Conservation (phyloP, 768 basidiomycete species). For the Pleurotus cornucopiae region DNA sequence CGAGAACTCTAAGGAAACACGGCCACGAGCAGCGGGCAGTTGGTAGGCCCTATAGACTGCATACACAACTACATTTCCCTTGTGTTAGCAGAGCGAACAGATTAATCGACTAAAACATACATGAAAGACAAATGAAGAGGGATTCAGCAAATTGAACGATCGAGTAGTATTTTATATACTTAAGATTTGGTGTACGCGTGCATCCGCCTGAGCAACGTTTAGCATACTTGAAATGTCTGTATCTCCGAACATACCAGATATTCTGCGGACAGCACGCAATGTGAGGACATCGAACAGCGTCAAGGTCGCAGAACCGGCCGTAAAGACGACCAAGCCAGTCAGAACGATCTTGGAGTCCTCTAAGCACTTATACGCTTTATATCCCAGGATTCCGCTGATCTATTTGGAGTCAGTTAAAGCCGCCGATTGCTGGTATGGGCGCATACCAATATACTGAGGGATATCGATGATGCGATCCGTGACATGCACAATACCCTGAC, state of each 20-base stretch:
- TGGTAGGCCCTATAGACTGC: constrained; percentile 51
- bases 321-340: constrained; percentile 35
- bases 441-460: constrained; percentile 37
- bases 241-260: constrained; percentile 37
- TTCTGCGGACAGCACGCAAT: constrained; percentile 34
- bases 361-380: constrained; percentile 65
- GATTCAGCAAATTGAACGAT: constrained; percentile 50
- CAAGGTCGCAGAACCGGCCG: constrained; percentile 35
- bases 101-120: constrained; percentile 31
- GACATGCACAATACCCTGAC: constrained; percentile 33
- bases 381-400: constrained; percentile 61
- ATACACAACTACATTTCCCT: constrained; percentile 38
- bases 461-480: constrained; percentile 29
- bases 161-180: constrained; percentile 37
- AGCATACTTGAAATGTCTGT: too few species aligned
- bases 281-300: constrained; percentile 37
- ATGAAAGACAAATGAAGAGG: constrained; percentile 56
- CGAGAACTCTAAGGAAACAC: constrained; percentile 49
- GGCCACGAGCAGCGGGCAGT: constrained; percentile 47
- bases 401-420: constrained; percentile 17
- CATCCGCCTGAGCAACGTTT: constrained; percentile 39
- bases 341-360: constrained; percentile 55
- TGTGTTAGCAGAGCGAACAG: constrained; percentile 8
- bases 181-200: constrained; percentile 27
- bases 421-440: background rate